phyloP scores from a whole-genome alignment of 129 eudicot genomes.

The Dittrichia graveolens region DNA sequence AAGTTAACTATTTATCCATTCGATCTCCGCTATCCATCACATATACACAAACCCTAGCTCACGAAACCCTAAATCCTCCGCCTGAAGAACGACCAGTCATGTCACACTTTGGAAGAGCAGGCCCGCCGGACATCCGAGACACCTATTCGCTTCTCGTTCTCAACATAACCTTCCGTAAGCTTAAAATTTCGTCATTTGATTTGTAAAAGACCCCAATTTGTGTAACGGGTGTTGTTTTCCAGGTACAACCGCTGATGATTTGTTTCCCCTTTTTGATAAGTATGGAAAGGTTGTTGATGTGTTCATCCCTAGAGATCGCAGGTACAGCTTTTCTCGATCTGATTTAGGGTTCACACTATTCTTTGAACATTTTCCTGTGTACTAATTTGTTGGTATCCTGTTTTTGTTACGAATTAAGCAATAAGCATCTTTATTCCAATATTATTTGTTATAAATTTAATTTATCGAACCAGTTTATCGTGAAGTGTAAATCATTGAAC shows the following conservation, averaged over 20 bases:
- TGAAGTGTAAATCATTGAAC: not conserved
- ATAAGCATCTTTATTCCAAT: not conserved
- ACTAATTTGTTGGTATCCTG: not conserved
- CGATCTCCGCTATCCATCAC: not conserved
- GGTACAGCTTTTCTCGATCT: conserved; percentile 35
- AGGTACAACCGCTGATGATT: conserved; percentile 96
- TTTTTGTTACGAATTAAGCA: not conserved
- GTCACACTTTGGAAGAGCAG: conserved; percentile 98
- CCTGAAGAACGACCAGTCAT: conserved; percentile 31
- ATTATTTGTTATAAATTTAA: not conserved
- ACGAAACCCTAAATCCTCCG: conserved; percentile 29
- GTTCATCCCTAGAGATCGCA: conserved; percentile 94
- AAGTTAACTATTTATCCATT: conserved; percentile 26
- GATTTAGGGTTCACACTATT: not conserved
- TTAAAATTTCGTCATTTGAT: not conserved
- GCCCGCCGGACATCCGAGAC: conserved; percentile 97
- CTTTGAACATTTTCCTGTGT: not conserved
- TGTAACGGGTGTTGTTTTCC: conserved; percentile 3
- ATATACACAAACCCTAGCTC: conserved; percentile 38
- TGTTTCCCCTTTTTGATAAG: conserved; percentile 91
- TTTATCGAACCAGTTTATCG: not conserved
- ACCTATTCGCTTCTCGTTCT: conserved; percentile 96
- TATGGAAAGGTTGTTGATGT: conserved; percentile 97
- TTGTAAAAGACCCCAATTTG: not conserved
- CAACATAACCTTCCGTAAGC: conserved; percentile 90